Conservation (phyloP, 257 asterid species). For the Anisodus acutangulus region DNA sequence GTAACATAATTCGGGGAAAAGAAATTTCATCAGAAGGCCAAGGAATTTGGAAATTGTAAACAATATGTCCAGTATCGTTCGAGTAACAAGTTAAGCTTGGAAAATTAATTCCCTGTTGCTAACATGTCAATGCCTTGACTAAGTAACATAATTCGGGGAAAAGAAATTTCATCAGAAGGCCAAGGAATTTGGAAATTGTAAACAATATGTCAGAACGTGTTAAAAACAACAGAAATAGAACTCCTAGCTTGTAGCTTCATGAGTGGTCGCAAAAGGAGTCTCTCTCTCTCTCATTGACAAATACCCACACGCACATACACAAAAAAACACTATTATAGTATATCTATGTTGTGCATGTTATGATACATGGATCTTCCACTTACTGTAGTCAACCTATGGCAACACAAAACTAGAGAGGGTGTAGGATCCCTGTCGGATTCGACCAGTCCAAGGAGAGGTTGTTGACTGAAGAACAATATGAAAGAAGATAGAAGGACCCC, state of each 20-base stretch:
- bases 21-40: not conserved
- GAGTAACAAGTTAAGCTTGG: not conserved
- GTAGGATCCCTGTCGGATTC: not conserved
- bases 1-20: not conserved
- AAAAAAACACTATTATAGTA: not conserved
- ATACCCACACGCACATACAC: not conserved
- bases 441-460: not conserved
- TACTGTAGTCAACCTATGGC: not conserved
- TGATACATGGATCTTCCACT: not conserved
- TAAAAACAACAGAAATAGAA: not conserved
- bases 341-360: not conserved
- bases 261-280: not conserved
- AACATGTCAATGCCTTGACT: constrained; percentile 4
- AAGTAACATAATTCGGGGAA: not conserved
- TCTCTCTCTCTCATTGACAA: not conserved
- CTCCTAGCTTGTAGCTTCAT: not conserved
- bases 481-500: not conserved
- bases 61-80: not conserved
- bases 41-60: not conserved
- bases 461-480: not conserved
- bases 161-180: not conserved
- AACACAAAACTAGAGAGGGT: not conserved
- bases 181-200: not conserved
- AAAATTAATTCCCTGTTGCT: constrained; percentile 4
- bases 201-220: not conserved